A percentile compares a stretch with the other conserved stretches of the same genome.
These are phyloP conservation scores for Colletotrichum caudatum DNA, from an alignment of 2,329 filamentous ascomycete genomes.

Conservation along the genomic window DNA sequence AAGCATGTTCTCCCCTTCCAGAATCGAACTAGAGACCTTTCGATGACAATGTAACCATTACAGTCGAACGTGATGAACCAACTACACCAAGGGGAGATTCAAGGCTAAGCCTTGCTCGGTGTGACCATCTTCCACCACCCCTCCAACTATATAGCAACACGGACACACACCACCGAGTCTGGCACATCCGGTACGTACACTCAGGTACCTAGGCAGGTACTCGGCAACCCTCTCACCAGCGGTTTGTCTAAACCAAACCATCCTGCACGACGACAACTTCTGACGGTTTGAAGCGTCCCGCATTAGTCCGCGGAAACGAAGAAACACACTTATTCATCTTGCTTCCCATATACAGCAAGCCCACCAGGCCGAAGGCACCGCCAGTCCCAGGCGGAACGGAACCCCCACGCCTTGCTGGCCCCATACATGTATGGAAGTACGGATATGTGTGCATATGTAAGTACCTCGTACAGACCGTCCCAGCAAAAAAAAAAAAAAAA, in stretches of 20 bases:
- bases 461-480: background rate
- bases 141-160: too few species aligned
- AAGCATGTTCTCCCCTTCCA: slow-evolving; percentile 28
- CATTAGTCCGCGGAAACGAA: background rate
- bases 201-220: too few species aligned
- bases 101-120: slow-evolving; percentile 29
- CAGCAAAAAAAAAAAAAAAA: background rate
- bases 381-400: background rate
- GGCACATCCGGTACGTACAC: too few species aligned
- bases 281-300: background rate
- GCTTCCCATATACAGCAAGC: background rate
- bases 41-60: slow-evolving; percentile 37
- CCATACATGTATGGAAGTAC: too few species aligned
- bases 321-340: background rate
- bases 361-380: background rate
- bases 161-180: too few species aligned
- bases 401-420: slow-evolving; percentile 1
- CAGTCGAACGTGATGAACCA: slow-evolving; percentile 42
- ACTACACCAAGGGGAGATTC: slow-evolving; percentile 38
- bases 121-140: too few species aligned
- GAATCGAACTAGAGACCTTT: slow-evolving; percentile 39
- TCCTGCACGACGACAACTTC: background rate
- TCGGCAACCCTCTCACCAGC: background rate
- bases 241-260: background rate
- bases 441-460: too few species aligned